phyloP scores from a whole-genome alignment of 352 stramenopile species.

The Pythium biforme region DNA sequence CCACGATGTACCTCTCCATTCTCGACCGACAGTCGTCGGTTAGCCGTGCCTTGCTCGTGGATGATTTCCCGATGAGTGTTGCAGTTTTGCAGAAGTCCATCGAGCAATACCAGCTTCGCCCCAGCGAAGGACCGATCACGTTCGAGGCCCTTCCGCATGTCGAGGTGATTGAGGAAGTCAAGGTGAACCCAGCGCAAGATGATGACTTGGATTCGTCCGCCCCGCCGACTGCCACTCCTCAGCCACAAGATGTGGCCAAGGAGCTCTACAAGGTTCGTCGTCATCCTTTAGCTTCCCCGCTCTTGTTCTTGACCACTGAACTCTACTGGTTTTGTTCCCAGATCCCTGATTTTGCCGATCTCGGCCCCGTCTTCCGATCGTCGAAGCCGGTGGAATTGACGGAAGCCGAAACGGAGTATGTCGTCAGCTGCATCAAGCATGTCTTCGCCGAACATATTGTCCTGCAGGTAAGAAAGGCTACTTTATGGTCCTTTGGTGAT shows the following conservation, averaged over 20 bases:
- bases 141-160: constrained; percentile 85
- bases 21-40: constrained; percentile 58
- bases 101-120: constrained; percentile 82
- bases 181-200: constrained; percentile 33
- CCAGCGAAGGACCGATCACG: constrained; percentile 71
- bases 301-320: background rate
- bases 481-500: background rate
- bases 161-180: constrained; percentile 57
- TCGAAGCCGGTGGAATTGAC: constrained; percentile 91
- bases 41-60: constrained; percentile 57
- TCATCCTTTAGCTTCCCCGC: background rate
- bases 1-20: constrained; percentile 87
- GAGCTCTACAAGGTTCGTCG: constrained; percentile 90
- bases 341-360: constrained; percentile 94
- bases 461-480: constrained; percentile 45
- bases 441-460: constrained; percentile 97
- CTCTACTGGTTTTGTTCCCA: constrained; percentile 23
- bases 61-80: constrained; percentile 80
- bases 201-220: constrained; percentile 33
- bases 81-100: constrained; percentile 81
- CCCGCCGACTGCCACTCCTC: constrained; percentile 30
- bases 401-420: constrained; percentile 98
- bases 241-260: constrained; percentile 81
- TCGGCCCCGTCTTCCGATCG: constrained; percentile 94
- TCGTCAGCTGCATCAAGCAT: constrained; percentile 96